phyloP scores from a whole-genome alignment of 495 filamentous ascomycete genomes.

The Lasiosphaeria hispida region DNA sequence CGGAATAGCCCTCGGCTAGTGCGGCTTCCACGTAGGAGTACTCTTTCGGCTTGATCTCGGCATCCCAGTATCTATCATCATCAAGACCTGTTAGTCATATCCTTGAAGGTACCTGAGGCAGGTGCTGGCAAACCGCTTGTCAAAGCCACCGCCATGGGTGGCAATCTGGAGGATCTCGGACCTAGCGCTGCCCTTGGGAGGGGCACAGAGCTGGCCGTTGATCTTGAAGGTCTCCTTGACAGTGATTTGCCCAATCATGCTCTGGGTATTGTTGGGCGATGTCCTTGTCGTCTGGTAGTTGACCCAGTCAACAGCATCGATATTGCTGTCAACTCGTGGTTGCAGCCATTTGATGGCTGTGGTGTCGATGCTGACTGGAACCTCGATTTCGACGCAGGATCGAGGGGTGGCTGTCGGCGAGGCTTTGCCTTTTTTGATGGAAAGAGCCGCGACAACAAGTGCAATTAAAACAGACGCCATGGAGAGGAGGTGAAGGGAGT shows the following conservation, averaged over 20 bases:
- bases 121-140: conserved; percentile 31
- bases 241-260: conserved; percentile 27
- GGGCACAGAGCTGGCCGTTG: conserved; percentile 41
- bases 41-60: conserved; percentile 37
- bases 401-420: neutral
- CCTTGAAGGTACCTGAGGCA: neutral
- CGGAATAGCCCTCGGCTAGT: conserved; percentile 34
- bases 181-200: conserved; percentile 25
- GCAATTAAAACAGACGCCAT: conserved; percentile 10
- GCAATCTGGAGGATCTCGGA: conserved; percentile 48
- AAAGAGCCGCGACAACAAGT: conserved; percentile 1
- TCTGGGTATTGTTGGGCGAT: conserved; percentile 7
- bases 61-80: conserved; percentile 39
- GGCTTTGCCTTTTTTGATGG: conserved; percentile 9
- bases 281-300: conserved; percentile 16
- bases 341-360: conserved; percentile 10
- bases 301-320: conserved; percentile 32
- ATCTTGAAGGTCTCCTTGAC: conserved; percentile 40
- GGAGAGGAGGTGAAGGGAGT: neutral
- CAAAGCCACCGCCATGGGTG: conserved; percentile 57
- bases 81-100: neutral
- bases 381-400: conserved; percentile 7
- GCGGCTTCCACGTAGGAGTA: conserved; percentile 45
- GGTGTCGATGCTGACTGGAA: conserved; percentile 9
- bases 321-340: conserved; percentile 24